Base-by-base conservation (phyloP, 441 rosid species). In the Iberis amara region DNA sequence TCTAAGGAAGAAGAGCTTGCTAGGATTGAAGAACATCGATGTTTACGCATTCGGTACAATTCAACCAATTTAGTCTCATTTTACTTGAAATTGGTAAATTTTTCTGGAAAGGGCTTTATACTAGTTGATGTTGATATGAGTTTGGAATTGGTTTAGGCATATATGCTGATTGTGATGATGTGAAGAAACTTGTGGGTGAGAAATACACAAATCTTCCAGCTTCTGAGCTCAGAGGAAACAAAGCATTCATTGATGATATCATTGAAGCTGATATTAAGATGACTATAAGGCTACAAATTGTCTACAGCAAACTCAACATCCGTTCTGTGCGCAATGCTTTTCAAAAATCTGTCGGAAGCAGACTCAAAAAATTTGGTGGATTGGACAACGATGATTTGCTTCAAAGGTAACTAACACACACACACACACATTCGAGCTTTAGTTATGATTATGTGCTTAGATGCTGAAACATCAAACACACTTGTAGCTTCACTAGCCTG, bases 11-110 rank as follows among this genome's bases (percentile, higher is more conserved):
- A 90, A 85, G 79, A 68, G 73, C 53, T 15, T 87, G 11, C 48
- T 87, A 55, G 97, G 97, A 4, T 64, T 86, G 72, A 90, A 85
- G 83, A 84, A 81, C 82, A 85, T 86, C 55, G 88, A 90, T 65
- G 85, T 81, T 68, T 86, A 82, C 52, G 94, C 96, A 37, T 90
- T 79, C 48, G 96, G 94, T 89, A 79, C 35, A 1, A 3, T 7
- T 47, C 18, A 49, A 0, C 26, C 5, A 0, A 10, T 53, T 14
- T 28, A 4, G 8, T 28, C 21, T 18, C 21, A 18, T 18, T 18
- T 18, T 18, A 18, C 21, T 18, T 18, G 21, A 4, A 28, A 28
- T 28, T 28, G 32, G 32, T 28, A 28, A 6, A 28, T 28, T 28
- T 28, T 28, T 28, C 21, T 18, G 21, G 21, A 18, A 18, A 18